A percentile compares a stretch with the other conserved stretches of the same genome.
phyloP scores from a whole-genome alignment of 257 asterid genomes.

The Paulownia fortunei region DNA sequence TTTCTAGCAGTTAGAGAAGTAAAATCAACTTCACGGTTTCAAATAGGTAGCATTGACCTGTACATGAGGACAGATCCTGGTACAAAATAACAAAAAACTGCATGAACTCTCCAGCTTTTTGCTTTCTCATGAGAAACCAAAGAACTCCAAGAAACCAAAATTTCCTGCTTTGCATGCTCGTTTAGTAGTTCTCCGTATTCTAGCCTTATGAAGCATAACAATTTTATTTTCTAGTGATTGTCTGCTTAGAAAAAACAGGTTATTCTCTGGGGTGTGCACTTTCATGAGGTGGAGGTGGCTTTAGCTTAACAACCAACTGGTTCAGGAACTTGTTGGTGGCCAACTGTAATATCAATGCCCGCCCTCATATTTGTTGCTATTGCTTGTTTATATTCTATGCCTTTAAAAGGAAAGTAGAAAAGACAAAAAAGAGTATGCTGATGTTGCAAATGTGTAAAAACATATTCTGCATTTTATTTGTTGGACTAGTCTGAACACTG shows the following conservation, averaged over 20 bases:
- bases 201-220: neutral
- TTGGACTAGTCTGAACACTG: neutral
- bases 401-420: neutral
- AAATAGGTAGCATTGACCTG: constrained; percentile 90
- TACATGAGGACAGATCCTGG: constrained; percentile 43
- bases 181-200: neutral
- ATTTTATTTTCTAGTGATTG: neutral
- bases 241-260: neutral
- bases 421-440: neutral
- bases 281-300: neutral
- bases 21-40: constrained; percentile 75
- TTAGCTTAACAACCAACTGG: neutral
- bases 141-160: neutral
- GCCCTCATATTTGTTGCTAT: neutral
- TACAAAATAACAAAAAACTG: neutral
- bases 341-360: neutral
- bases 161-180: neutral
- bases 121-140: neutral
- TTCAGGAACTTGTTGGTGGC: neutral
- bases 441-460: neutral
- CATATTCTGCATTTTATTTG: neutral
- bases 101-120: neutral
- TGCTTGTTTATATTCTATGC: neutral
- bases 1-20: constrained; percentile 69
- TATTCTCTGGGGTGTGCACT: neutral